Evolutionary conservation across 441 rosid species (phyloP), one percentile per base, ranked within the genome.

Genomic region (Hura crepitans): DNA sequence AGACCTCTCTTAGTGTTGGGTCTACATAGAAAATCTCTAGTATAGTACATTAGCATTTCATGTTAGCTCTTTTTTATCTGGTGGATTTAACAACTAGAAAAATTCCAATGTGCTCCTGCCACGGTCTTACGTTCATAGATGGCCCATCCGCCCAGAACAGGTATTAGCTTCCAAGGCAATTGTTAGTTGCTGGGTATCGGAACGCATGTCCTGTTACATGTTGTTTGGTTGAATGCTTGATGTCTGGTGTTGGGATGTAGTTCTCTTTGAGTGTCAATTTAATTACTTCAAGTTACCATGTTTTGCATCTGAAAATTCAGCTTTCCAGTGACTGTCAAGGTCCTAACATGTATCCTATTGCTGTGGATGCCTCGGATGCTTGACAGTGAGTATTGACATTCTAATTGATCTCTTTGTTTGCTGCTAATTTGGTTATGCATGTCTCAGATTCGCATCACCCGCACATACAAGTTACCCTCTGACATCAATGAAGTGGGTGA

Each of bases 381-480:
- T n/a, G 47, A 9, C 13, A 37, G 2, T 53, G 50, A 47, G 55
- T 62, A 17, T 39, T 30, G 17, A 39, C 31, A 17, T 28, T 14
- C 50, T 5, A 42, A 23, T n/a, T 53, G 6, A 10, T 61, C 63
- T 61, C 37, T 12, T 14, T 27, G 22, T n/a, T 66, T 30, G 12
- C n/a, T 20, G 17, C 28, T 39, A 30, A 70, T 22, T 45, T 27
- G 62, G 1, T 49, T 54, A 33, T 59, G 72, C 46, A 74, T 73
- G 68, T 71, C 53, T 69, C 85, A 90, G 97, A 90, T 90, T 61
- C 92, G 94, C 35, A 81, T 90, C 74, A 90, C 90, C 31, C 87
- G 90, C 27, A 86, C 91, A 22, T 88, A 84, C 65, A 74, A 81
- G 74, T 66, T 70, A 70, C 86, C 84, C n/a, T 71, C 75, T 11